A percentile compares a stretch with the other conserved stretches of the same genome.
Conservation (phyloP, 1,139 yeast genomes). For the Candida frijolesensis region DNA sequence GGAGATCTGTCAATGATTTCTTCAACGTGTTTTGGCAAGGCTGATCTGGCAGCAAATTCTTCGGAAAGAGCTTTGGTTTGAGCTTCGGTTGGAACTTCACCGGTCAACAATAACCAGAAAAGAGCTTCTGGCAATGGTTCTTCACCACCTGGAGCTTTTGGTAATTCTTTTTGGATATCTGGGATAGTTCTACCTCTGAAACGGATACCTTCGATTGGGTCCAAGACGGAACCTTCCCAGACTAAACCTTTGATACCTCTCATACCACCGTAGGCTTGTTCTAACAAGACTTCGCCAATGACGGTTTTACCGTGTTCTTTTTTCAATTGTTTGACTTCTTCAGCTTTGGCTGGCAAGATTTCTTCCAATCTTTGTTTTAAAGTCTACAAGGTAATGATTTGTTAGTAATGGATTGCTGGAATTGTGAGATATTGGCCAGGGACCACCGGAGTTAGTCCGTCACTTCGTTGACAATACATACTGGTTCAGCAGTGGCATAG, state of each 20-base stretch:
- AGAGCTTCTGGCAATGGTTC: conserved; percentile 92
- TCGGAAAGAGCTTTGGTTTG: conserved; percentile 77
- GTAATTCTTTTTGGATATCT: conserved; percentile 88
- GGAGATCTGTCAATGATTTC: conserved; percentile 84
- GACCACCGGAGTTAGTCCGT: no score
- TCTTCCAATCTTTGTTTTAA: conserved; percentile 93
- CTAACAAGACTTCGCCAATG: conserved; percentile 91
- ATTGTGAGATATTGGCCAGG: background rate
- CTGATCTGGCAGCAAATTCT: conserved; percentile 85
- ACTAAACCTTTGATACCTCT: conserved; percentile 97
- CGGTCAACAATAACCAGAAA: conserved; percentile 90
- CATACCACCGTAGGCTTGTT: conserved; percentile 99
- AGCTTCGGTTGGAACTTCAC: conserved; percentile 78
- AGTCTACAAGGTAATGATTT: conserved; percentile 35
- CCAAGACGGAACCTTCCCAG: conserved; percentile 99
- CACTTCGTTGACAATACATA: conserved; percentile 25
- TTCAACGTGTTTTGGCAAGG: conserved; percentile 83
- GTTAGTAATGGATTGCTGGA: conserved; percentile 14
- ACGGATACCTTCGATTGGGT: conserved; percentile 97
- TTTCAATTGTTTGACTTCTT: conserved; percentile 87
- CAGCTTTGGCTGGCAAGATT: conserved; percentile 88
- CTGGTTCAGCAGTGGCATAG: conserved; percentile 60
- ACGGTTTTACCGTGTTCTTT: conserved; percentile 87
- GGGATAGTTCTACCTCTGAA: conserved; percentile 98
- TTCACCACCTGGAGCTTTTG: conserved; percentile 85